Conservation (phyloP, 768 basidiomycete species). For the Hemileccinum rubropunctum region DNA sequence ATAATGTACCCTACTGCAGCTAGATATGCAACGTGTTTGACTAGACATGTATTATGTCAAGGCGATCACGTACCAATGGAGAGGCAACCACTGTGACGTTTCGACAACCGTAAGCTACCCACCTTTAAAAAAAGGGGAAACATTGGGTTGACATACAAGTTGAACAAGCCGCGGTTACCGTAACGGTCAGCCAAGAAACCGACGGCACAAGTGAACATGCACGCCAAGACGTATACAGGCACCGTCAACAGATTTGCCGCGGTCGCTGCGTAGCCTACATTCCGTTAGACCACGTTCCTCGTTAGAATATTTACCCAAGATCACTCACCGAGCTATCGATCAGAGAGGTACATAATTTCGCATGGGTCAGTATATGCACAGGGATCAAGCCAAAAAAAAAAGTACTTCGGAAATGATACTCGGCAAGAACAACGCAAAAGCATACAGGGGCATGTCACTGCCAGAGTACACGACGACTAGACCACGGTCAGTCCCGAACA, state of each 20-base stretch:
- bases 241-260: conserved; percentile 75
- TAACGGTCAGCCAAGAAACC: conserved; percentile 63
- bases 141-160: conserved; percentile 44
- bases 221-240: conserved; percentile 71
- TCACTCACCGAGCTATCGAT: conserved; percentile 39
- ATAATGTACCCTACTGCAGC: conserved; percentile 69
- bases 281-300: neutral
- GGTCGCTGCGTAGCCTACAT: conserved; percentile 62
- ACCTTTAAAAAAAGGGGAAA: no score
- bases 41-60: neutral
- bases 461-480: conserved; percentile 57
- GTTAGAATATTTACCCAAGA: neutral
- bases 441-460: conserved; percentile 66
- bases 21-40: conserved; percentile 15
- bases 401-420: conserved; percentile 71
- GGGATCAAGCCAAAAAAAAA: neutral
- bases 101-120: neutral
- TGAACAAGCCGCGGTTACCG: conserved; percentile 59
- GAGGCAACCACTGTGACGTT: conserved; percentile 22
- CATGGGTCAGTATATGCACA: no score
- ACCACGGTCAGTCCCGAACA: neutral
- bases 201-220: conserved; percentile 60
- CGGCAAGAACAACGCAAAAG: conserved; percentile 75
- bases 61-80: conserved; percentile 20
- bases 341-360: no score